phyloP scores from a whole-genome alignment of 495 filamentous ascomycete species.

The Venustampulla echinocandica region DNA sequence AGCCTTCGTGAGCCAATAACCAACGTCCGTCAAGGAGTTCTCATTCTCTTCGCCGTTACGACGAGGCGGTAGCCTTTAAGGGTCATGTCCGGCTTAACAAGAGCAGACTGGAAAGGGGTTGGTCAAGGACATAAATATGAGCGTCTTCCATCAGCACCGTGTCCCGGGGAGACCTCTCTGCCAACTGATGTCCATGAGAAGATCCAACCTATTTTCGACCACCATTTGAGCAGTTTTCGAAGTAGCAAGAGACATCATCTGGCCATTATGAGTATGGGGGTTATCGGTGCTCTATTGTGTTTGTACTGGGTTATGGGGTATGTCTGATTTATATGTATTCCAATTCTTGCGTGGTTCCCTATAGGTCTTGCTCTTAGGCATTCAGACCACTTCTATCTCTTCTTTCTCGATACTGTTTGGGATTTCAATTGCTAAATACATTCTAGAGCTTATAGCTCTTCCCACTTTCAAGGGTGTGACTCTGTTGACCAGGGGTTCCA shows the following conservation, averaged over 20 bases:
- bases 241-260: constrained; percentile 1
- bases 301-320: constrained; percentile 15
- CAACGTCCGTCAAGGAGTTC: background rate
- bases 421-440: too few species aligned
- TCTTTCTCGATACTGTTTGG: too few species aligned
- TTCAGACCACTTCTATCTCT: too few species aligned
- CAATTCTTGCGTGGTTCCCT: background rate
- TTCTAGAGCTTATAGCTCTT: background rate
- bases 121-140: constrained; percentile 4
- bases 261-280: constrained; percentile 1
- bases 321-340: background rate
- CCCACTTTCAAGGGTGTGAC: constrained; percentile 39
- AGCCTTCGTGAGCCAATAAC: constrained; percentile 5
- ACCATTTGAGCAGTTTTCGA: constrained; percentile 7
- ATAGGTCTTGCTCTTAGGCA: too few species aligned
- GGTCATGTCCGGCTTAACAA: background rate
- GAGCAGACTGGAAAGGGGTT: background rate
- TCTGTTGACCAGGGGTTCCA: constrained; percentile 53
- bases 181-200: constrained; percentile 3
- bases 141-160: background rate
- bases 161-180: background rate
- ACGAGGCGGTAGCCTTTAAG: background rate
- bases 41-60: too few species aligned
- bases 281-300: constrained; percentile 10
- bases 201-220: constrained; percentile 3